Evolutionary conservation across 495 filamentous ascomycete genomes (phyloP).

Genomic region (Lichina pygmaea): DNA sequence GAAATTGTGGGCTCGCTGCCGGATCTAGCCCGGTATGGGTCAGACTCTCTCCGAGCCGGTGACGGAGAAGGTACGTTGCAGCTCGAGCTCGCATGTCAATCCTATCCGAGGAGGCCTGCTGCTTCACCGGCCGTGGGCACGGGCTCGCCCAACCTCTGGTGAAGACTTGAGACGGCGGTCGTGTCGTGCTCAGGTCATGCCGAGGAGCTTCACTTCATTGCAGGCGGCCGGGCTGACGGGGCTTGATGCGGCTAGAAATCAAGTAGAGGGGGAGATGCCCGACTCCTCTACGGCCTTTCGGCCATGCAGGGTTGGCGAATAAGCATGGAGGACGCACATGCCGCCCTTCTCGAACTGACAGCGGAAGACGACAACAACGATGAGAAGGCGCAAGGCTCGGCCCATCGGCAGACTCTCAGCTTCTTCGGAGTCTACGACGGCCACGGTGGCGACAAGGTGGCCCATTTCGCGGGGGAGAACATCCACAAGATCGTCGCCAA

Average conservation of each 20-base stretch:
- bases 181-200: slow-evolving; percentile 2
- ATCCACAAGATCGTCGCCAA: slow-evolving; percentile 84
- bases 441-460: slow-evolving; percentile 91
- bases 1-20: too few species aligned
- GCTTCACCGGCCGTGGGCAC: too few species aligned
- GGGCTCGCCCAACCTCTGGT: too few species aligned
- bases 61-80: slow-evolving; percentile 70
- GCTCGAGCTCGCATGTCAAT: too few species aligned
- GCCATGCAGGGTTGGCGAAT: slow-evolving; percentile 99
- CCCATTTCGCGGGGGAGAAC: slow-evolving; percentile 73
- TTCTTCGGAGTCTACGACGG: slow-evolving; percentile 98
- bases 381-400: slow-evolving; percentile 31
- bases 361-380: slow-evolving; percentile 26
- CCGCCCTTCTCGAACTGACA: slow-evolving; percentile 64
- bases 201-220: slow-evolving; percentile 4
- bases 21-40: slow-evolving; percentile 33
- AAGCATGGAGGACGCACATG: slow-evolving; percentile 96
- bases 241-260: slow-evolving; percentile 32
- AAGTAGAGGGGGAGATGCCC: slow-evolving; percentile 72
- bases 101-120: too few species aligned
- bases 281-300: slow-evolving; percentile 75
- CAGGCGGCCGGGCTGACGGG: slow-evolving; percentile 1
- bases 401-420: slow-evolving; percentile 35
- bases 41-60: slow-evolving; percentile 98
- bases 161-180: neutral